A percentile compares a stretch with the other conserved stretches of the same genome.
Evolutionary conservation across 2,329 filamentous ascomycete species (phyloP).

Genomic region (Emmonsiellopsis sp.): DNA sequence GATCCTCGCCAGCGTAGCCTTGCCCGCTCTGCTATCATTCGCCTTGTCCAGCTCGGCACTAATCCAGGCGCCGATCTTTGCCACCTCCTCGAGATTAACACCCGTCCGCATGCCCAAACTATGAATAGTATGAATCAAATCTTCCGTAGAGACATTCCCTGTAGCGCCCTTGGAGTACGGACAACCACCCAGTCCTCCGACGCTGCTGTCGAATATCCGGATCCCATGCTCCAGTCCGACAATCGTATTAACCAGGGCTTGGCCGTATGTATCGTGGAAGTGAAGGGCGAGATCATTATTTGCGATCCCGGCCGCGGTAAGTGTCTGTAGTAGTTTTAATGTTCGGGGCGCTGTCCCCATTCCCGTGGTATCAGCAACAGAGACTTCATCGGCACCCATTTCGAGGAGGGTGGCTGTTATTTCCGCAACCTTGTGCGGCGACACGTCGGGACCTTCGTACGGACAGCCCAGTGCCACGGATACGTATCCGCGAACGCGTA

Average conservation of each 20-base stretch:
- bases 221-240: constrained; percentile 55
- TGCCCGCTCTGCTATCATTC: constrained; percentile 47
- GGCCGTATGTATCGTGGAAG: constrained; percentile 59
- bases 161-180: constrained; percentile 57
- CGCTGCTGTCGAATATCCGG: constrained; percentile 53
- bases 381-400: constrained; percentile 57
- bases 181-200: constrained; percentile 55
- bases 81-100: constrained; percentile 46
- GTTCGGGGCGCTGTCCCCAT: constrained; percentile 58
- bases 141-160: constrained; percentile 56
- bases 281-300: constrained; percentile 53
- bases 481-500: constrained; percentile 55
- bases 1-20: constrained; percentile 38
- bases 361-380: constrained; percentile 56
- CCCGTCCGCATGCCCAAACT: constrained; percentile 53
- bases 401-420: constrained; percentile 52
- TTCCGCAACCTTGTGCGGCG: constrained; percentile 51
- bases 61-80: constrained; percentile 48
- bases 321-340: constrained; percentile 45
- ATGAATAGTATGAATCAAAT: constrained; percentile 52
- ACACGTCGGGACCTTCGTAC: constrained; percentile 54
- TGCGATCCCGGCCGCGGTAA: constrained; percentile 51
- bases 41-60: constrained; percentile 41
- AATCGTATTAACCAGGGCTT: constrained; percentile 54
- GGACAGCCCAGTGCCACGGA: constrained; percentile 56